Evolutionary conservation across 306 rosid species (phyloP), one percentile per base, ranked within the genome.

Genomic region (Ceratonia siliqua): DNA sequence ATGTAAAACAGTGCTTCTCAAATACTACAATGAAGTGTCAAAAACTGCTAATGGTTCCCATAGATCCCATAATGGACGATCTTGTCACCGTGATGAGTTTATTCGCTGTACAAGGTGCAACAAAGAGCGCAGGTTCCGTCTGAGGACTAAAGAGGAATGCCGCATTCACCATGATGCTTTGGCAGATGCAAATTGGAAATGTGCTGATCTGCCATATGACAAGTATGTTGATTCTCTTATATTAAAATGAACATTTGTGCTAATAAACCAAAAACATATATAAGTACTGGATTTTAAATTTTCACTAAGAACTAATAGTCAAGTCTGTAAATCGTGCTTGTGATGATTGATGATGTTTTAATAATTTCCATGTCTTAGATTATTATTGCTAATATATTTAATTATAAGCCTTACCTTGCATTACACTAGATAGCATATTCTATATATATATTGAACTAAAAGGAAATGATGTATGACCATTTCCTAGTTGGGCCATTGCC

Each of bases 41-140:
- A 93, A 78, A 82, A 82, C 48, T 76, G 87, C 83, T 61, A 89
- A 87, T 70, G 93, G 91, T 1, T 85, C 97, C 58, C 77, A 80
- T 32, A 89, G 86, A 82, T 86, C 90, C 65, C 87, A 88, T 33
- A 85, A 78, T 82, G 97, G 97, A 41, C 82, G 92, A 28, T 81
- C 75, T 64, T 83, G 91, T 75, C 98, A 94, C 73, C 98, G 88
- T 8, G 98, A 94, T 82, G 97, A 94, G 84, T 94, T 94, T 77
- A 74, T 89, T 58, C 85, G 88, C 43, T 94, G 98, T 71, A 78
- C 87, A 22, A 81, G 63, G 42, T 94, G 98, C 88, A 83, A 79
- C 79, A 91, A 94, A 85, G 94, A 91, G 53, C 92, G 97, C 42
- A 90, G 98, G 82, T 94, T 94, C 77, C 97, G 96, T 12, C 87